A percentile compares a stretch with the other conserved stretches of the same genome.
Evolutionary conservation across 805 yeast genomes (phyloP).

Genomic region (Ogataea zsoltii): DNA sequence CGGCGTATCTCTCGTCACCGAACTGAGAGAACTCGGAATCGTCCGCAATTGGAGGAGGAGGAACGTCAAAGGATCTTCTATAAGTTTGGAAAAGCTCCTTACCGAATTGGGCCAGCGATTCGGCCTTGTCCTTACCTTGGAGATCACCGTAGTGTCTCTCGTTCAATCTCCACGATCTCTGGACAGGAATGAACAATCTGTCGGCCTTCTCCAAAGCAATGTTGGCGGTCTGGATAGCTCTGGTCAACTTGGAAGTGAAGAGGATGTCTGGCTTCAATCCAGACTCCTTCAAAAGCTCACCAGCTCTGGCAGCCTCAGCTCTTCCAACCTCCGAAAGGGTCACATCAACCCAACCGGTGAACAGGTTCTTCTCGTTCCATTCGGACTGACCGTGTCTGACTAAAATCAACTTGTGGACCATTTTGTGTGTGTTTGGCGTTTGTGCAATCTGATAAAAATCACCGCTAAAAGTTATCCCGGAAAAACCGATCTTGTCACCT

Average conservation of each 20-base stretch:
- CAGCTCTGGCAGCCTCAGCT: conserved; percentile 91
- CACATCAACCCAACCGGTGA: conserved; percentile 99
- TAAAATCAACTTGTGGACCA: conserved; percentile 67
- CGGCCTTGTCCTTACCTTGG: conserved; percentile 98
- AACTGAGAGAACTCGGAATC: conserved; percentile 80
- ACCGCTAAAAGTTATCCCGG: background rate
- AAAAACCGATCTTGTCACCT: conserved; percentile 4
- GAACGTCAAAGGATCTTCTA: conserved; percentile 97
- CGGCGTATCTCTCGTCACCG: conserved; percentile 81
- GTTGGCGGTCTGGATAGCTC: conserved; percentile 98
- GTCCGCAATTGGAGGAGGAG: conserved; percentile 87
- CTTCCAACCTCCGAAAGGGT: conserved; percentile 79
- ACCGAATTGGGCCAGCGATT: conserved; percentile 83
- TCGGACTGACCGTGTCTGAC: conserved; percentile 99
- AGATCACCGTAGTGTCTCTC: conserved; percentile 99
- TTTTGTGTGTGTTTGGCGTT: conserved; percentile 12
- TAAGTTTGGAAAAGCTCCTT: conserved; percentile 91
- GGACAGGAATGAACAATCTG: conserved; percentile 85
- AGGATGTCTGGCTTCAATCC: conserved; percentile 83
- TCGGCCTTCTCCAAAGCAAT: conserved; percentile 88
- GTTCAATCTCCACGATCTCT: conserved; percentile 96
- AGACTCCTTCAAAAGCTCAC: conserved; percentile 85
- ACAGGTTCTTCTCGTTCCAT: conserved; percentile 97
- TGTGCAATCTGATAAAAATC: no score
- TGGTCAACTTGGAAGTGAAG: conserved; percentile 86